Base-by-base conservation (phyloP, 225 moss, liverwort and hornwort species). In the Thuidium tamariscinum region DNA sequence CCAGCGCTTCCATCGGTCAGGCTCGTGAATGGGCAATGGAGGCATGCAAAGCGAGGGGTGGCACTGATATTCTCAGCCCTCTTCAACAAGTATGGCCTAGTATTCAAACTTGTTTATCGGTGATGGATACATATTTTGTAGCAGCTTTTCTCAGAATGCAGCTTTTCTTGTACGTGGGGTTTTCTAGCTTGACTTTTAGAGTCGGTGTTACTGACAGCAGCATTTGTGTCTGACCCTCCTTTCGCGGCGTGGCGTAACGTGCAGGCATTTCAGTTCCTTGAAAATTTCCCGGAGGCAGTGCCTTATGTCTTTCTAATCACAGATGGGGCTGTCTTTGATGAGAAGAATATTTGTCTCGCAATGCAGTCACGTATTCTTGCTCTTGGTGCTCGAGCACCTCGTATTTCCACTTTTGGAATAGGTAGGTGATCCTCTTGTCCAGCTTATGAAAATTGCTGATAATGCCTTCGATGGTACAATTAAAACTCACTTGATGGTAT, bases 361-460 rank as follows among this genome's bases (percentile, higher is more conserved):
- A 92, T 94, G 91, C 95, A 95, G 84, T 82, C 91, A 82, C 89
- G 91, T 69, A 89, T 89, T 64, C 66, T 70, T 70, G 88, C 89
- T 64, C 88, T 93, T 65, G 95, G 93, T 89, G 82, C 89, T 75
- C 89, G 91, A 22, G 91, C 94, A 63, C 95, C 94, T 82, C 91
- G 95, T 37, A 92, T 95, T 70, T 95, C 95, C 84, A 95, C 95
- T 7, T 94, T 96, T 92, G 95, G 95, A 88, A 95, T 93, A 59
- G 93, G 95, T 93, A 74, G 74, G 76, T 72, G 75, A 61, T 67
- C 54, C 20, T 63, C 63, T 42, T 56, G 18, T 79, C 32, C 55
- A 72, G 76, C 7, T 85, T 60, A 25, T 60, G 26, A 32, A 82
- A 30, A 72, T 13, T 3, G 49, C 49, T 49, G 27, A 49, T 34